Base-by-base conservation (phyloP, 2,329 filamentous ascomycete species). In the Scleromitrula shiraiana region DNA sequence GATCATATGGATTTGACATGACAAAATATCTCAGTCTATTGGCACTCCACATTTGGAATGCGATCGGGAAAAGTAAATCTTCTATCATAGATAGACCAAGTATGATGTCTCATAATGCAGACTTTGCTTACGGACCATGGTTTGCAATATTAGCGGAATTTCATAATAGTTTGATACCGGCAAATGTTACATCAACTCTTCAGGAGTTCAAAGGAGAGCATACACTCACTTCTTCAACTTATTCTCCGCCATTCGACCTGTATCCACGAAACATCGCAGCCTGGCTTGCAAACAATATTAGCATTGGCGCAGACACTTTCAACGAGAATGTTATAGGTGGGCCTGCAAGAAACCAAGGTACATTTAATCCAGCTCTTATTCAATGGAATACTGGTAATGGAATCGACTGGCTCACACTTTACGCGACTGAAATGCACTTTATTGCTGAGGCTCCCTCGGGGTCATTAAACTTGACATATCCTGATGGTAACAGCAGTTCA, bases 1-100 rank as follows among this genome's bases (percentile, higher is more conserved):
- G 80, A 0, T 68, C 72, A 0, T 83, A 83, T 52, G 78, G 78
- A 0, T 82, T 74, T 49, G 78, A 83, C 50, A 80, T 82, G 78
- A 80, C 78, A 46, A 65, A 70, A 6, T 82, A 82, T 55, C 60
- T 81, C 4, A 74, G 74, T 44, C 68, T 82, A 41, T 71, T 82
- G 60, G 73, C 73, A 0, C 60, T 77, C 12, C 77, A 77, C 63
- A 69, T 82, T 52, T 82, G 78, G 78, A 70, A 73, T 0, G 50
- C 80, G 4, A 66, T 77, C 5, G 77, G 76, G 7, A 73, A 76
- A 59, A 38, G 46, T 46, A 42, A 56, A 8, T 56, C 53, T 9
- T 56, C 51, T 6, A 43, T 58, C 9, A 52, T 56, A 12, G 38
- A 43, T 2, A 64, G 62, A 43, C 53, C 54, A 33, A 27, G 24